Conservation (phyloP, 176 grass and related monocot genomes). For the Eremochloa ophiuroides region DNA sequence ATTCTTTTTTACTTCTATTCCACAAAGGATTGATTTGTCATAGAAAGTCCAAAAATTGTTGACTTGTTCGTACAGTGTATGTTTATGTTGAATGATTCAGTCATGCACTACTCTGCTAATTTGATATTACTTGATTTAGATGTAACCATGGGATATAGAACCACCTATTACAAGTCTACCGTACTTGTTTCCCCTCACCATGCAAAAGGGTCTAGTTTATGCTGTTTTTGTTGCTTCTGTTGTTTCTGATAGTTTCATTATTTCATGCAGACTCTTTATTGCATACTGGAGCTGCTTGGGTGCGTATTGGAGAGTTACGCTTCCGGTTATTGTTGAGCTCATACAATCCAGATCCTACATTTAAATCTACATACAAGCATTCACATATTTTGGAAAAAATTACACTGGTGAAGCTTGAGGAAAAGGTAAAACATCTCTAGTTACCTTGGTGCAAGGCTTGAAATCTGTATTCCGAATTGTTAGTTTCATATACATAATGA, state of each 20-base stretch:
- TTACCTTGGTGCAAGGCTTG: neutral
- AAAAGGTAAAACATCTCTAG: constrained; percentile 48
- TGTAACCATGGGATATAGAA: neutral
- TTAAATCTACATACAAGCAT: constrained; percentile 62
- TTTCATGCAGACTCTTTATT: constrained; percentile 59
- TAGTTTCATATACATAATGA: neutral
- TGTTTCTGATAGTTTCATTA: neutral
- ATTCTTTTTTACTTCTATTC: neutral
- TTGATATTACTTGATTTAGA: neutral
- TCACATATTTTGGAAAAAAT: constrained; percentile 75
- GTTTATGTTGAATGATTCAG: neutral
- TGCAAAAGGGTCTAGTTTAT: neutral
- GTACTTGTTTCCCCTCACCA: neutral
- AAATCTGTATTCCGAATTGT: neutral
- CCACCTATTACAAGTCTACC: neutral
- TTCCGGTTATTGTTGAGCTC: constrained; percentile 71
- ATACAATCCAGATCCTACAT: constrained; percentile 73
- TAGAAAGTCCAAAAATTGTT: neutral
- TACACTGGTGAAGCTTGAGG: constrained; percentile 59
- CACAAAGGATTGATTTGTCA: neutral
- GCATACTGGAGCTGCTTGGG: constrained; percentile 84
- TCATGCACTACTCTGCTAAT: neutral
- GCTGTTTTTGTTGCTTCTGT: neutral
- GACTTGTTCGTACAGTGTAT: neutral
- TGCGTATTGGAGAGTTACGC: constrained; percentile 77